phyloP scores from a whole-genome alignment of 1,284 basidiomycete species.

The Heterobasidion annosum region DNA sequence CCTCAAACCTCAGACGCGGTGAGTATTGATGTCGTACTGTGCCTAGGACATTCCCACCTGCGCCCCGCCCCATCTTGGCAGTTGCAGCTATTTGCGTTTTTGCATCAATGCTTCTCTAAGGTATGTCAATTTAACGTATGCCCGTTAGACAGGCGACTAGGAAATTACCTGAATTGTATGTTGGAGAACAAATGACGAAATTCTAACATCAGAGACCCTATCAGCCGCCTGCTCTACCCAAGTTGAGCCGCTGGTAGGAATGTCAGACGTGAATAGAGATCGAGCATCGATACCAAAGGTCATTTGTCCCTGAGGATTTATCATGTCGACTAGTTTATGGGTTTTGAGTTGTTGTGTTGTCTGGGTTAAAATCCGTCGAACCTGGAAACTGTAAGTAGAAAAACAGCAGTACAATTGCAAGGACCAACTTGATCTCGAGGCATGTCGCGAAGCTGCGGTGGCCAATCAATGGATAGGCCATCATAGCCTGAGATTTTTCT shows the following conservation, averaged over 20 bases:
- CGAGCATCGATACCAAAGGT: conserved; percentile 37
- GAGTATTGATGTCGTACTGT: conserved; percentile 43
- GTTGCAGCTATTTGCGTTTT: conserved; percentile 16
- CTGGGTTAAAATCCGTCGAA: conserved; percentile 6
- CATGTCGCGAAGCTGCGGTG: conserved; percentile 9
- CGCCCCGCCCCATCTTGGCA: conserved; percentile 3
- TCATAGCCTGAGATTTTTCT: conserved; percentile 31
- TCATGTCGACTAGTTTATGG: conserved; percentile 14
- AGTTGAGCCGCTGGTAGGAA: conserved; percentile 7
- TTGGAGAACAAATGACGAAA: conserved; percentile 19
- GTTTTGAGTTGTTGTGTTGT: conserved; percentile 6
- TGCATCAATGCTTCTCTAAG: conserved; percentile 17
- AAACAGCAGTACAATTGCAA: background rate
- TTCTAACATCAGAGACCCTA: conserved; percentile 24
- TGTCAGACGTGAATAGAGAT: conserved; percentile 29
- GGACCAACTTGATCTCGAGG: conserved; percentile 33
- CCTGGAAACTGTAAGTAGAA: conserved; percentile 3
- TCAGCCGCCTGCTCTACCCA: conserved; percentile 18
- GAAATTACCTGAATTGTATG: conserved; percentile 13
- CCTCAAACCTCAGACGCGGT: conserved; percentile 30
- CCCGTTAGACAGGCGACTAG: background rate
- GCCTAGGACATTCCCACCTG: conserved; percentile 30
- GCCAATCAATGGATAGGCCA: conserved; percentile 23
- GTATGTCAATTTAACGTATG: too few relatives aligned
- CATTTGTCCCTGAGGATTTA: conserved; percentile 17